Conservation (phyloP, 208 protist species). For the Trypanosoma melophagium region DNA sequence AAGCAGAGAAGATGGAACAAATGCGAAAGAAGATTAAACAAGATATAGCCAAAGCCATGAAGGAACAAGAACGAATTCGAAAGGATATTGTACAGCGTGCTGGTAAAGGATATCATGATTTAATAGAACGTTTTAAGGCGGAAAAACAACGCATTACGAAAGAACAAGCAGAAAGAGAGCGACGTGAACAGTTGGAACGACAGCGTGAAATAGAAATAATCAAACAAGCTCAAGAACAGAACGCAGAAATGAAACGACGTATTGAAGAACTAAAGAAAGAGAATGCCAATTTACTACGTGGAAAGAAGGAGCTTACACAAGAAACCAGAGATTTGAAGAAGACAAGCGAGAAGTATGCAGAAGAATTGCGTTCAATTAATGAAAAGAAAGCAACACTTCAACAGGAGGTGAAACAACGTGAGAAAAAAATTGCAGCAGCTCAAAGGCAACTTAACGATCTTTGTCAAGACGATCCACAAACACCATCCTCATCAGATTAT, state of each 20-base stretch:
- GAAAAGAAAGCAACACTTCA: constrained; percentile 54
- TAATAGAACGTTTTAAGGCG: constrained; percentile 59
- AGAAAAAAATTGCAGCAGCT: constrained; percentile 63
- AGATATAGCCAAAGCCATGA: constrained; percentile 74
- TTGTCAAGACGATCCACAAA: constrained; percentile 41
- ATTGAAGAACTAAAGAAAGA: constrained; percentile 71
- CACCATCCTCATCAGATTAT: constrained; percentile 43
- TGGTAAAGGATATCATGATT: constrained; percentile 73
- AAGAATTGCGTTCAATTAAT: constrained; percentile 52
- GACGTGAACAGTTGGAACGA: constrained; percentile 76
- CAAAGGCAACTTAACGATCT: constrained; percentile 41
- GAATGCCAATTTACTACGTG: constrained; percentile 44
- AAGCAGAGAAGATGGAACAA: constrained; percentile 75
- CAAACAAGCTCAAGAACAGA: constrained; percentile 72
- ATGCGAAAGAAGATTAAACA: constrained; percentile 74
- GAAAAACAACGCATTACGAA: constrained; percentile 76
- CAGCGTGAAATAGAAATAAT: constrained; percentile 80
- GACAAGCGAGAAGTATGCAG: constrained; percentile 42
- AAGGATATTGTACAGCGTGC: constrained; percentile 71
- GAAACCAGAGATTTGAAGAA: constrained; percentile 67
- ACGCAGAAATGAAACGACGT: constrained; percentile 55
- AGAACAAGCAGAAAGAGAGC: constrained; percentile 74
- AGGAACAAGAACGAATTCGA: constrained; percentile 84
- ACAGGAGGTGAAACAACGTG: constrained; percentile 50
- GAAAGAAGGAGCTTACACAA: constrained; percentile 64